These are phyloP conservation scores for Mediolabrus comicus DNA, from an alignment of 108 stramenopile genomes.

Conservation along the genomic window DNA sequence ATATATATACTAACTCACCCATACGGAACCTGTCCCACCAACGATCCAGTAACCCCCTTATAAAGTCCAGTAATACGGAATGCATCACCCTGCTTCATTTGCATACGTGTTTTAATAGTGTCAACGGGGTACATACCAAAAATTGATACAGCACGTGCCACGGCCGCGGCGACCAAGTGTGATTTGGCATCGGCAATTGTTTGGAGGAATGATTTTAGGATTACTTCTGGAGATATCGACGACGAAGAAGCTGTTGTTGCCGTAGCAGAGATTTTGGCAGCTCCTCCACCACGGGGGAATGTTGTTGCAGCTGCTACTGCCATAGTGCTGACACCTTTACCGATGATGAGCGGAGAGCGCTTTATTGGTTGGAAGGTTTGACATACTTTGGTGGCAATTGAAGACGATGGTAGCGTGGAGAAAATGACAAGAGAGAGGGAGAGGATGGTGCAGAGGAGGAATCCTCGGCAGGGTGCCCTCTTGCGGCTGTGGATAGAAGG, in stretches of 20 bases:
- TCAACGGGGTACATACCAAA: constrained; percentile 83
- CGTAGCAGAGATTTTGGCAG: not conserved
- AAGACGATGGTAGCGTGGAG: not conserved
- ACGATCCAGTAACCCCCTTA: constrained; percentile 56
- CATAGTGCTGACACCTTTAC: not conserved
- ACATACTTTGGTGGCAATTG: not conserved
- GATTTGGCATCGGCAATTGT: constrained; percentile 49
- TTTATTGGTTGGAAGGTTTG: not conserved
- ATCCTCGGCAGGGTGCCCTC: not conserved
- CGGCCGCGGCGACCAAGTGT: constrained; percentile 70
- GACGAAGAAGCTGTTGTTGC: not conserved
- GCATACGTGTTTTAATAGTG: constrained; percentile 88
- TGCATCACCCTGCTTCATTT: constrained; percentile 64
- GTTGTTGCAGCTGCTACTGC: not conserved
- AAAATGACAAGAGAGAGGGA: not conserved
- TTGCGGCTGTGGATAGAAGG: not conserved
- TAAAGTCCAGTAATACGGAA: constrained; percentile 58
- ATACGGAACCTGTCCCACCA: constrained; percentile 81
- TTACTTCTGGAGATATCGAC: not conserved
- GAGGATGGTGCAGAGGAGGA: not conserved
- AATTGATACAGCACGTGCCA: constrained; percentile 65
- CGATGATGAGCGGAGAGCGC: not conserved
- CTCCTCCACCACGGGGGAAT: constrained; percentile 10
- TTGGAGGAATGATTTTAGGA: constrained; percentile 35
- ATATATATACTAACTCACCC: constrained; percentile 36